Base-by-base conservation (phyloP, 805 yeast species). In the Yamadazyma sp. region DNA sequence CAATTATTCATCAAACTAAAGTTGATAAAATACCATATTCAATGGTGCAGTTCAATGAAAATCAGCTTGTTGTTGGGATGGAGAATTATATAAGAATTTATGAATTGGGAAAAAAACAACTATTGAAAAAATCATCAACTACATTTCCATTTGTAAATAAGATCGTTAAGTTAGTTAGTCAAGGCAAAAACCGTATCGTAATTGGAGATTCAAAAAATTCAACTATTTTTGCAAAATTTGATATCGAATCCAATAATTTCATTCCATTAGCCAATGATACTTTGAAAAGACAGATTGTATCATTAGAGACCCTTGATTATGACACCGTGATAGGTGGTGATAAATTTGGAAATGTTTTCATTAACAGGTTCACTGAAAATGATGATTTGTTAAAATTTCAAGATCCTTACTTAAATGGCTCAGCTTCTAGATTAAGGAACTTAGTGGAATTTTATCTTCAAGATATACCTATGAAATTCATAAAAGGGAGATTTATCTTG, bases 251-350 rank as follows among this genome's bases (percentile, higher is more conserved):
- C 3, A 75, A 76, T 43, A 59, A 51, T 14, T 84, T 91, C 48
- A 50, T 76, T 6, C 75, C 82, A 2, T 63, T 89, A 38, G 80
- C 78, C 1, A 88, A 80, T 50, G 98, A 93, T 57, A 55, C 70
- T 0, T 59, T 81, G 24, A 69, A 79, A 22, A 64, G 96, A 21
- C 84, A 82, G 49, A 69, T 82, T 3, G 82, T 94, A 0, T 47
- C 78, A 2, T 47, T 82, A 27, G 51, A 68, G 3, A 60, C 76
- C 44, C 58, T 93, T 4, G 98, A 93, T 53, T 74, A 77, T 42
- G 78, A 78, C 37, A 87, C 96, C 0, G 75, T 84, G 1, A 63
- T 83, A 26, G 86, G 86, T 1, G 96, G 96, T 10, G 98, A 93
- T 54, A 81, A 80, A 50, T 87, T 84, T 58, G 97, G 98, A 0